These are phyloP conservation scores for Stephanodiscus triporus DNA, from an alignment of 108 stramenopile species.

Conservation along the genomic window DNA sequence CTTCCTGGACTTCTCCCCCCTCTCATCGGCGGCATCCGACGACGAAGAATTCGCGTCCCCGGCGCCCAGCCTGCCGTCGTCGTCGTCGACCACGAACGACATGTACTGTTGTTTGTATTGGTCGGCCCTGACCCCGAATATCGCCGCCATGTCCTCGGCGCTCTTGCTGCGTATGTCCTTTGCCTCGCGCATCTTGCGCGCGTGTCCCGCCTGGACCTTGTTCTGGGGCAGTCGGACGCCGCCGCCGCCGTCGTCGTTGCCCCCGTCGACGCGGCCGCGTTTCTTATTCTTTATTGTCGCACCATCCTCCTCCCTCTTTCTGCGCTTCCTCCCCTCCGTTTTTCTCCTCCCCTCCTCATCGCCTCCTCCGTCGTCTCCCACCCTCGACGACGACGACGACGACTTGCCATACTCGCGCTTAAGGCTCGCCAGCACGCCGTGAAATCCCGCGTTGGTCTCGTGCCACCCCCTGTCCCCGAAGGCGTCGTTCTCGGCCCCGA, in stretches of 20 bases:
- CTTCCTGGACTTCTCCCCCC: conserved; percentile 15
- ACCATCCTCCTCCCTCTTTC: conserved; percentile 15
- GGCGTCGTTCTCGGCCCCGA: conserved; percentile 67
- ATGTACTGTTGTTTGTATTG: conserved; percentile 37
- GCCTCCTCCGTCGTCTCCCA: conserved; percentile 20
- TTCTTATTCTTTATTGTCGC: not conserved
- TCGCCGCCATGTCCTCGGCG: conserved; percentile 75
- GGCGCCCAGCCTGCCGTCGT: not conserved
- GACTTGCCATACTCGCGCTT: conserved; percentile 30
- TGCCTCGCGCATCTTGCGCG: conserved; percentile 79
- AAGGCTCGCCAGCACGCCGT: conserved; percentile 50
- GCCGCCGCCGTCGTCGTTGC: not conserved
- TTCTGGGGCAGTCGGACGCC: conserved; percentile 65
- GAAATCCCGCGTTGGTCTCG: conserved; percentile 52
- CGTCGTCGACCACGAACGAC: not conserved
- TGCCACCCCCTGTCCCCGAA: conserved; percentile 54
- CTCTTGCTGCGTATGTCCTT: conserved; percentile 75
- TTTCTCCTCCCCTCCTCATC: conserved; percentile 43
- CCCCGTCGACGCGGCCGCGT: not conserved
- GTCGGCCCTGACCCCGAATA: conserved; percentile 76
- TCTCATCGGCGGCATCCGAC: not conserved
- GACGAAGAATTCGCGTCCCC: not conserved
- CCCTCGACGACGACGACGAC: too few relatives aligned
- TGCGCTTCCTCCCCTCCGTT: conserved; percentile 15
- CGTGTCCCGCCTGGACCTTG: conserved; percentile 79